Percentiles rank a stretch among this genome's conserved stretches.
Conservation (phyloP, 2,329 filamentous ascomycete genomes). For the Verticillium klebahnii region DNA sequence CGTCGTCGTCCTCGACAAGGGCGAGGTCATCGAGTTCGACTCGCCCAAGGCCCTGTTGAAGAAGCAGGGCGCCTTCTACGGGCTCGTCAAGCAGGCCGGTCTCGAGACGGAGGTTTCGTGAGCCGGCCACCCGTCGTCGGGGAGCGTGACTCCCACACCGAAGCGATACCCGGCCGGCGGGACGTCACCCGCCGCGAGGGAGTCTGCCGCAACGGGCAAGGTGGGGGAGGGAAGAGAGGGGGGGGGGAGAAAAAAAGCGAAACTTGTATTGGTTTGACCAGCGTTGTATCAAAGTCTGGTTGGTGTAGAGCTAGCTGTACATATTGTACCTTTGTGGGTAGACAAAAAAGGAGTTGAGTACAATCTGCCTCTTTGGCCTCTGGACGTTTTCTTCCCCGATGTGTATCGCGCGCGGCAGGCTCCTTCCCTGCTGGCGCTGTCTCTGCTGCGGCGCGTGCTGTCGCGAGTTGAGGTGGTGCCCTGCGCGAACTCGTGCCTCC, state of each 20-base stretch:
- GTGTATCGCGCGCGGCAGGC: no score
- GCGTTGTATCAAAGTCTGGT: not conserved
- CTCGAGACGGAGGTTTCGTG: slow-evolving; percentile 46
- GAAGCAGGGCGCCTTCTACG: slow-evolving; percentile 76
- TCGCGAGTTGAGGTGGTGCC: no score
- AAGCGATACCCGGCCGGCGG: no score
- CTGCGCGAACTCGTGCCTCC: no score
- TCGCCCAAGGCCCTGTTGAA: slow-evolving; percentile 74
- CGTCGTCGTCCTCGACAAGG: slow-evolving; percentile 89
- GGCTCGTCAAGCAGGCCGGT: slow-evolving; percentile 86
- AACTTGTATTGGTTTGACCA: not conserved
- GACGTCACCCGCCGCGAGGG: not conserved
- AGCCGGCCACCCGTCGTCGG: not conserved
- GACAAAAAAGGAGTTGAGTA: not conserved
- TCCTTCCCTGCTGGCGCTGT: no score
- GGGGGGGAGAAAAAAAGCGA: not conserved
- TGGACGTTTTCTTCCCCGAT: not conserved
- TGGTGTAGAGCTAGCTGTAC: not conserved
- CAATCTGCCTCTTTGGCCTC: not conserved
- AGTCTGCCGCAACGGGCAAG: not conserved
- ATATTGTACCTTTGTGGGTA: not conserved
- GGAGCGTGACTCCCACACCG: no score
- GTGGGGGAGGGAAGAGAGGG: not conserved
- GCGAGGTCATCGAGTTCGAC: slow-evolving; percentile 88
- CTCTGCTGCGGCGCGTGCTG: no score